Evolutionary conservation across 1,284 basidiomycete genomes (phyloP).

Genomic region (Cryptococcus jaspeensis): DNA sequence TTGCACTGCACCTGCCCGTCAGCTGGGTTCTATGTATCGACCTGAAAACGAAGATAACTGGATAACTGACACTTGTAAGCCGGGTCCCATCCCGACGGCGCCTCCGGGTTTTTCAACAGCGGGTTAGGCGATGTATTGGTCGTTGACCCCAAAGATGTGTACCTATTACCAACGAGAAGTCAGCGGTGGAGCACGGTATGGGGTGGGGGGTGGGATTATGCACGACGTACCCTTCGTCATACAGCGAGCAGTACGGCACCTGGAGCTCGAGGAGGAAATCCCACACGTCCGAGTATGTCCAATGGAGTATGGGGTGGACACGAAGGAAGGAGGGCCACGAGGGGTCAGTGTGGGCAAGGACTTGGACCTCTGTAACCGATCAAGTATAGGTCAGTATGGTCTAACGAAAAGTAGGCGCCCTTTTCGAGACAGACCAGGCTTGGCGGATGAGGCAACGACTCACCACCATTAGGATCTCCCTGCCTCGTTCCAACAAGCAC

Average conservation of each 20-base stretch:
- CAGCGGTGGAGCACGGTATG: not conserved
- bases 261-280: conserved; percentile 71
- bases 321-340: conserved; percentile 88
- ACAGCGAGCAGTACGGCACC: conserved; percentile 82
- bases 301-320: conserved; percentile 94
- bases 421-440: not conserved
- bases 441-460: conserved; percentile 41
- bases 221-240: conserved; percentile 75
- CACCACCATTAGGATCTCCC: conserved; percentile 89
- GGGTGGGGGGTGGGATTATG: not conserved
- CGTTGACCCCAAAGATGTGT: conserved; percentile 92
- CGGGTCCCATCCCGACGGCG: conserved; percentile 30
- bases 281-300: conserved; percentile 90
- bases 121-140: conserved; percentile 94
- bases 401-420: too few species aligned
- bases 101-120: conserved; percentile 58
- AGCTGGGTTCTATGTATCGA: not conserved
- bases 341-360: conserved; percentile 74
- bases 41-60: too few species aligned
- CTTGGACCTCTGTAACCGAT: conserved; percentile 58
- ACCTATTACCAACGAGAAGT: conserved; percentile 56
- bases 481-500: conserved; percentile 86
- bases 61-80: conserved; percentile 40
- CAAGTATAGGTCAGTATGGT: conserved; percentile 1
- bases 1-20: conserved; percentile 34